Conservation (phyloP, 2,329 filamentous ascomycete species). For the Phyllosticta capitalensis region DNA sequence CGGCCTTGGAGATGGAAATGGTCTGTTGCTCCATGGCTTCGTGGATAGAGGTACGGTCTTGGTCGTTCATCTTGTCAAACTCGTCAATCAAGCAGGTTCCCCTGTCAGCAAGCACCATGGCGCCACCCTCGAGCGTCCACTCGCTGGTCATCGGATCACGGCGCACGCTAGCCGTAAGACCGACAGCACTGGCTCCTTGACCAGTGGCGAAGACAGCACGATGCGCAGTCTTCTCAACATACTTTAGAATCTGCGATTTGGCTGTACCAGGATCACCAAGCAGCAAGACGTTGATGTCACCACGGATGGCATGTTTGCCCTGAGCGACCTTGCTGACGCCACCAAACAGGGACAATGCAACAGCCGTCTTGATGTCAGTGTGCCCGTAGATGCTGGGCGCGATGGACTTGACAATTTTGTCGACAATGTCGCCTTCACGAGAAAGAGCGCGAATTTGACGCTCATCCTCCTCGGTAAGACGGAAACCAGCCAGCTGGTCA, state of each 20-base stretch:
- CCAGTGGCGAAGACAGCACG: conserved; percentile 98
- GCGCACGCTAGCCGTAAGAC: conserved; percentile 94
- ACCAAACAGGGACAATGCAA: conserved; percentile 88
- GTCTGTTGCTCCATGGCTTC: conserved; percentile 99
- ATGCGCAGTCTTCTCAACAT: conserved; percentile 90
- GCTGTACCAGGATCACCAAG: conserved; percentile 97
- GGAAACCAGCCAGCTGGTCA: conserved; percentile 93
- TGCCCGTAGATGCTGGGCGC: conserved; percentile 97
- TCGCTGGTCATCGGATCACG: conserved; percentile 85
- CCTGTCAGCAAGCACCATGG: conserved; percentile 95
- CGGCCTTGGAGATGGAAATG: conserved; percentile 96
- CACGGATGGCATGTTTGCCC: conserved; percentile 82
- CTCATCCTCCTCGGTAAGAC: conserved; percentile 90
- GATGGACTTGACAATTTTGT: conserved; percentile 87
- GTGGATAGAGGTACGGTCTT: conserved; percentile 95
- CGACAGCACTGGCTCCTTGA: conserved; percentile 93
- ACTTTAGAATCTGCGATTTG: conserved; percentile 94
- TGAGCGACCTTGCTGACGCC: conserved; percentile 87
- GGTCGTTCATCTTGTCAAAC: conserved; percentile 99
- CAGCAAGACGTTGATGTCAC: conserved; percentile 94
- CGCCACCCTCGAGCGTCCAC: conserved; percentile 95
- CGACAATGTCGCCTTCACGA: conserved; percentile 80
- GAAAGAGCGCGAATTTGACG: conserved; percentile 80
- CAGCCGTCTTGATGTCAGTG: conserved; percentile 91
- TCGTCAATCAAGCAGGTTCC: conserved; percentile 98